Percentiles rank a stretch among this genome's conserved stretches.
Evolutionary conservation across 306 rosid genomes (phyloP).

Genomic region (Fragaria iinumae): DNA sequence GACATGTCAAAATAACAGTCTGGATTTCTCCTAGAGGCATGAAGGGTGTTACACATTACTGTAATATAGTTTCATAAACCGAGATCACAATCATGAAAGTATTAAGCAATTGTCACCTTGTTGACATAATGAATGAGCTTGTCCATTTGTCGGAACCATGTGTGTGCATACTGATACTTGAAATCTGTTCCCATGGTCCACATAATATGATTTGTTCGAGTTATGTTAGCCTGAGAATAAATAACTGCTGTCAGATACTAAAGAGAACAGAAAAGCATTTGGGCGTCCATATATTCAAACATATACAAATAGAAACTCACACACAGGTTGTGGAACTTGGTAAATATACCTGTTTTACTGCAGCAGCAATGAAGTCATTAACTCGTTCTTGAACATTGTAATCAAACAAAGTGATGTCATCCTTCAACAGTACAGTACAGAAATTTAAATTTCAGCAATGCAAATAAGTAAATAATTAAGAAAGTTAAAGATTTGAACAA

Average conservation of each 20-base stretch:
- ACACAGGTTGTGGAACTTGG: conserved; percentile 5
- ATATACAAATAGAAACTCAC: conserved; percentile 1
- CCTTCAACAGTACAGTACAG: conserved; percentile 30
- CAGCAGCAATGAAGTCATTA: conserved; percentile 54
- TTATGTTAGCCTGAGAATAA: conserved; percentile 80
- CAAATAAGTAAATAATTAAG: conserved; percentile 18
- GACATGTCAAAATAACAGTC: background rate
- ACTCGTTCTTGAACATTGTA: conserved; percentile 59
- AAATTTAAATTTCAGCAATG: conserved; percentile 22
- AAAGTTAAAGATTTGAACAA: conserved; percentile 21
- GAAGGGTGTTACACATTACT: background rate
- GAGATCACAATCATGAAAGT: background rate
- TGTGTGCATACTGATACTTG: conserved; percentile 82
- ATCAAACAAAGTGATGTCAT: conserved; percentile 43
- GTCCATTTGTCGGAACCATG: conserved; percentile 93
- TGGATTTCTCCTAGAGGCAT: conserved; percentile 2
- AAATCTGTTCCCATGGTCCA: conserved; percentile 99
- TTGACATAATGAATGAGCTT: conserved; percentile 93
- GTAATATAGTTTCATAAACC: conserved; percentile 15
- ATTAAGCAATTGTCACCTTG: conserved; percentile 40
- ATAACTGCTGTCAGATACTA: conserved; percentile 27
- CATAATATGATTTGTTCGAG: conserved; percentile 93
- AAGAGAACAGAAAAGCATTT: conserved; percentile 4
- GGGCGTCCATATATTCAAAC: background rate
- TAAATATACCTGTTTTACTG: conserved; percentile 45